phyloP scores from a whole-genome alignment of 2,329 filamentous ascomycete species.

The Botryotinia globosa region DNA sequence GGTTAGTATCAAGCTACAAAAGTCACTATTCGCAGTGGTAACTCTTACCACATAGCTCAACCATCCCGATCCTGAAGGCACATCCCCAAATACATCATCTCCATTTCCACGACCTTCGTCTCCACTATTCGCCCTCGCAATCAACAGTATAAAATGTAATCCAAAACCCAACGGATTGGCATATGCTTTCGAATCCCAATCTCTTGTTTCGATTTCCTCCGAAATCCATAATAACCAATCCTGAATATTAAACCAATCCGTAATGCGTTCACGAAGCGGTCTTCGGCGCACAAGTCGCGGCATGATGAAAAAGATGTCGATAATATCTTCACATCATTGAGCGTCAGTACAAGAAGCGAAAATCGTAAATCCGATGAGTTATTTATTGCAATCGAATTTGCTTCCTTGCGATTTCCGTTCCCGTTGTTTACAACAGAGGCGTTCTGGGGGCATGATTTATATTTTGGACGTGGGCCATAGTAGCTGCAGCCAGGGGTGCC shows the following conservation, averaged over 20 bases:
- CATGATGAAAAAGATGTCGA: constrained; percentile 44
- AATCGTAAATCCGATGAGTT: not conserved
- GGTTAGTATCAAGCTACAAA: constrained; percentile 24
- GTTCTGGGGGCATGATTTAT: constrained; percentile 3
- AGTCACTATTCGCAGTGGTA: not conserved
- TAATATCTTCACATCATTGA: constrained; percentile 11
- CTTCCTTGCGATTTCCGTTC: constrained; percentile 10
- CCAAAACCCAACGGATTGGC: constrained; percentile 71
- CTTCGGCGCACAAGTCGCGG: constrained; percentile 79
- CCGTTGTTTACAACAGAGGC: constrained; percentile 8
- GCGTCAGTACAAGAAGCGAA: not conserved
- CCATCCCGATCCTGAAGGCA: constrained; percentile 60
- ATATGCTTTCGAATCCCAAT: constrained; percentile 82
- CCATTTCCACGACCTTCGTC: constrained; percentile 45
- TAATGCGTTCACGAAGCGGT: constrained; percentile 77
- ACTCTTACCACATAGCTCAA: constrained; percentile 55
- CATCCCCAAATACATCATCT: constrained; percentile 85
- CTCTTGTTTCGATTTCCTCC: constrained; percentile 86
- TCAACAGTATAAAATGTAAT: constrained; percentile 75
- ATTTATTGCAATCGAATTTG: not conserved
- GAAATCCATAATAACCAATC: constrained; percentile 89
- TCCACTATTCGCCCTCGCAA: constrained; percentile 75
- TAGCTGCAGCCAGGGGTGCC: constrained; percentile 18
- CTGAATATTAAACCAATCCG: constrained; percentile 76
- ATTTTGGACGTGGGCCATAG: constrained; percentile 11